A percentile compares a stretch with the other conserved stretches of the same genome.
Conservation (phyloP, 495 filamentous ascomycete species). For the Aspergillus mulundensis region DNA sequence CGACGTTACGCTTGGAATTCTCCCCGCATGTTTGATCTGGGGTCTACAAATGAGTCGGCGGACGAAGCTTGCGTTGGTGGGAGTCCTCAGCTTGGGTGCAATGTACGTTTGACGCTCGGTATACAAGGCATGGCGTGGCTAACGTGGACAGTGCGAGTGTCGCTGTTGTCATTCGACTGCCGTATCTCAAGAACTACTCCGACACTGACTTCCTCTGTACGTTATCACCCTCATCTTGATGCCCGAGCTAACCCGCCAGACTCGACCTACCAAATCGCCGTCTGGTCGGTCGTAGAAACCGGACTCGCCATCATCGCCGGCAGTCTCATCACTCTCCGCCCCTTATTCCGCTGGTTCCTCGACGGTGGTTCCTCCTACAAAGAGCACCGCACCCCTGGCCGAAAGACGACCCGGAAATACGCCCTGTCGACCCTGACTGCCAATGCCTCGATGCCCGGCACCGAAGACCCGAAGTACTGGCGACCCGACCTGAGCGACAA, state of each 20-base stretch:
- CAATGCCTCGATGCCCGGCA: not conserved
- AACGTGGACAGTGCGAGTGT: constrained; percentile 15
- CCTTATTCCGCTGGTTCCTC: constrained; percentile 11
- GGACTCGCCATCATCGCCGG: constrained; percentile 35
- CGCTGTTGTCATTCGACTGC: constrained; percentile 28
- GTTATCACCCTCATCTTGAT: constrained; percentile 2
- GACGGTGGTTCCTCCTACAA: not conserved
- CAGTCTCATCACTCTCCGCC: constrained; percentile 35
- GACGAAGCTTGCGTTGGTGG: constrained; percentile 24
- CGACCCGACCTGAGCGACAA: not conserved
- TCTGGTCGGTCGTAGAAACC: constrained; percentile 32
- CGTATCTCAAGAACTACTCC: constrained; percentile 20
- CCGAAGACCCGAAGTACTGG: not conserved
- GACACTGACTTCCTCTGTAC: constrained; percentile 29
- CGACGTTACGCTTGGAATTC: constrained; percentile 29
- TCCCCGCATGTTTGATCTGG: constrained; percentile 25
- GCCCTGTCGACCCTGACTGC: not conserved
- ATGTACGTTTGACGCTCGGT: constrained; percentile 16
- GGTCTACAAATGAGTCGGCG: constrained; percentile 25
- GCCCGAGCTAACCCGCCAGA: constrained; percentile 14
- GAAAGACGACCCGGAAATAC: not conserved
- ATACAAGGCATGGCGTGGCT: not conserved
- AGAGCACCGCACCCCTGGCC: not conserved
- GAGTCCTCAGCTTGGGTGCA: constrained; percentile 26
- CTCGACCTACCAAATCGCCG: constrained; percentile 24